Evolutionary conservation across 2,329 filamentous ascomycete genomes (phyloP).

Genomic region (Ophiocordyceps camponoti-leonardi): DNA sequence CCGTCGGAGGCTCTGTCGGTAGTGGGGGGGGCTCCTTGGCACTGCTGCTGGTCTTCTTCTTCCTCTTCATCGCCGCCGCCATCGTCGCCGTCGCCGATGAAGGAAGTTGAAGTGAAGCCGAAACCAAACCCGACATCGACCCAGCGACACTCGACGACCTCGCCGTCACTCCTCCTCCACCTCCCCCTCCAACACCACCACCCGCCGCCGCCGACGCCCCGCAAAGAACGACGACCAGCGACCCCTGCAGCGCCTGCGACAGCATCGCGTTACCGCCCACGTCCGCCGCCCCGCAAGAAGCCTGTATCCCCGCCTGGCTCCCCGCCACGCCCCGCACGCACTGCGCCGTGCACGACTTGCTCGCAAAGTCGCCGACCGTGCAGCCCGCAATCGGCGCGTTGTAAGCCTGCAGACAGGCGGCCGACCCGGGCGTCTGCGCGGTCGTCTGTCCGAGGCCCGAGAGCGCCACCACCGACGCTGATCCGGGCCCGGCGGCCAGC

Average conservation of each 20-base stretch:
- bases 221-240: slow-evolving; percentile 20
- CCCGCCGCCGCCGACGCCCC: background rate
- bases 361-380: slow-evolving; percentile 16
- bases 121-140: background rate
- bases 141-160: too few species aligned
- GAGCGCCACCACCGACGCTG: slow-evolving; percentile 13
- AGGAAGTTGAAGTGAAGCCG: background rate
- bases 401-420: slow-evolving; percentile 14
- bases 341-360: slow-evolving; percentile 17
- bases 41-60: too few species aligned
- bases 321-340: slow-evolving; percentile 15
- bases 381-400: slow-evolving; percentile 22
- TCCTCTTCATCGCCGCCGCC: background rate
- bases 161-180: background rate
- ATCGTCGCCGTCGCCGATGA: background rate
- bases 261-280: slow-evolving; percentile 15
- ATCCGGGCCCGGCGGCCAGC: slow-evolving; percentile 7
- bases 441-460: slow-evolving; percentile 23
- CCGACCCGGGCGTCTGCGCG: slow-evolving; percentile 10
- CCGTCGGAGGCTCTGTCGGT: background rate
- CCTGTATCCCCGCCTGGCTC: slow-evolving; percentile 12
- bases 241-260: slow-evolving; percentile 17
- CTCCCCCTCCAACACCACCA: background rate
- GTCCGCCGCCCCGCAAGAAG: slow-evolving; percentile 9
- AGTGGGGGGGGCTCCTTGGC: background rate